Conservation (phyloP, 73 alveolate genomes). For the Symbiodinium natans region DNA sequence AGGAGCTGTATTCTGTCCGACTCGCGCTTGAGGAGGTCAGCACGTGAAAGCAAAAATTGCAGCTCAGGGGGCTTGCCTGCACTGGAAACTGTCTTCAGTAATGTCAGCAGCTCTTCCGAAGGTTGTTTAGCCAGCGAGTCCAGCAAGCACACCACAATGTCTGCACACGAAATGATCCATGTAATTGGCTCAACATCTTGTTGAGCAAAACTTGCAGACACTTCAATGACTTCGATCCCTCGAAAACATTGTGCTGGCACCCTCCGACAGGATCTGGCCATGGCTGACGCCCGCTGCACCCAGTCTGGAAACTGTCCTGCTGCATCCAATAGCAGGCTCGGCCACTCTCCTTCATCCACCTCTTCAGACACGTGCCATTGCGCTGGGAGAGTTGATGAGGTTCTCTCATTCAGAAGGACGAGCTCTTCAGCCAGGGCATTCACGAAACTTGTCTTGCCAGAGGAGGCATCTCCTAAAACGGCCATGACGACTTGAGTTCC, state of each 20-base stretch:
- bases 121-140: background rate
- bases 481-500: background rate
- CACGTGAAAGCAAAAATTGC: background rate
- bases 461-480: background rate
- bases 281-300: background rate
- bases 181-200: background rate
- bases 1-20: constrained; percentile 60
- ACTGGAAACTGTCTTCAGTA: background rate
- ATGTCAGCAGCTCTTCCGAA: background rate
- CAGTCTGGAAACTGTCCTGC: background rate
- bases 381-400: background rate
- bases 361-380: background rate
- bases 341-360: background rate
- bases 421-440: background rate
- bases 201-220: background rate
- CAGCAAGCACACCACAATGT: constrained; percentile 1
- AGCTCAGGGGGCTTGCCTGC: background rate
- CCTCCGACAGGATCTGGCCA: background rate
- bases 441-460: constrained; percentile 1
- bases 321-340: background rate
- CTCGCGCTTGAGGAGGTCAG: background rate
- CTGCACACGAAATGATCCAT: background rate
- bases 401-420: background rate
- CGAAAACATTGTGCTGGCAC: background rate
- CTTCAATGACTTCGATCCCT: background rate